These are phyloP conservation scores for Hortiboletus flavorubellus DNA, from an alignment of 768 basidiomycete genomes.

Conservation along the genomic window DNA sequence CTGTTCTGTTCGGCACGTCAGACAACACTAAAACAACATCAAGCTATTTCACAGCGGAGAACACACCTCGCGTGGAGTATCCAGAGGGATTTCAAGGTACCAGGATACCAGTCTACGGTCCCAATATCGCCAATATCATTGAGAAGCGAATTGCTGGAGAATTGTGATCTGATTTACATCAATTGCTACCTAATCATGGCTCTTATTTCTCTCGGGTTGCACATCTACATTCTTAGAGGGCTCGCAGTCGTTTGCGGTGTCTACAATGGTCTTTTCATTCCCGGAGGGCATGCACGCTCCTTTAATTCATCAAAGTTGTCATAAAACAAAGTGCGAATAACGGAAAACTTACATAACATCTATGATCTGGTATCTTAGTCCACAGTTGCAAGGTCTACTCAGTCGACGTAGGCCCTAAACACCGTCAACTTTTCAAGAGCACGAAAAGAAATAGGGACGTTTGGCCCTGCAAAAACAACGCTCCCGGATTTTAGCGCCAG, in stretches of 20 bases:
- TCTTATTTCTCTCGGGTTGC: not conserved
- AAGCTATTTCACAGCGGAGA: slow-evolving; percentile 26
- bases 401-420: slow-evolving; percentile 30
- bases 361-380: not conserved
- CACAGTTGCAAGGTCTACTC: not conserved
- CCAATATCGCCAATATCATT: slow-evolving; percentile 61
- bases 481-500: slow-evolving; percentile 58
- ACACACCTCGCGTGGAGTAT: slow-evolving; percentile 54
- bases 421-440: slow-evolving; percentile 27
- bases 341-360: not conserved
- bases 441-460: slow-evolving; percentile 49
- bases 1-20: not conserved
- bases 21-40: not conserved
- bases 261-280: not conserved
- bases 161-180: not conserved
- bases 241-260: not conserved
- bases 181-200: not conserved
- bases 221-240: not conserved
- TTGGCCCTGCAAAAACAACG: slow-evolving; percentile 82
- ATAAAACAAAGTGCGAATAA: not conserved
- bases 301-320: not conserved
- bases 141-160: slow-evolving; percentile 57
- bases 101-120: slow-evolving; percentile 71
- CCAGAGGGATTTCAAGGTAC: slow-evolving; percentile 83
- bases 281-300: not conserved